Conservation (phyloP, 164 flowering plant species). For the Hamamelis virginiana region DNA sequence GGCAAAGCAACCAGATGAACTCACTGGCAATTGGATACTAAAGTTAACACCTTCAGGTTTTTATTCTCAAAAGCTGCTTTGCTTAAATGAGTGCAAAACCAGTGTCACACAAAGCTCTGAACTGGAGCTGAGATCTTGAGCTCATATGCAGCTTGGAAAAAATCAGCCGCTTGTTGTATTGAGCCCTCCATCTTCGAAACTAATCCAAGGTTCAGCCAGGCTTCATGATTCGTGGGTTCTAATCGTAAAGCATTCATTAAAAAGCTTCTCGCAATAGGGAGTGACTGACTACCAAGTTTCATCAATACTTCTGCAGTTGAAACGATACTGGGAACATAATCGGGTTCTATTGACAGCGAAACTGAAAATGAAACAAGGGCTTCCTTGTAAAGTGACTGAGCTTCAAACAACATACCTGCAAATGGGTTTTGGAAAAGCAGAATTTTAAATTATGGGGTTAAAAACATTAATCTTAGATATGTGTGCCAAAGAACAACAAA, state of each 20-base stretch:
- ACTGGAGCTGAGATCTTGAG: slow-evolving; percentile 75
- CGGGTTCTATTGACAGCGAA: slow-evolving; percentile 78
- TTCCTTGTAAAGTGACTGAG: slow-evolving; percentile 60
- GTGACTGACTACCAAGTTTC: slow-evolving; percentile 43
- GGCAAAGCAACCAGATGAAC: too few relatives aligned
- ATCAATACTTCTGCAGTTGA: slow-evolving; percentile 71
- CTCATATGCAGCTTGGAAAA: slow-evolving; percentile 90
- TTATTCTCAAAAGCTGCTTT: too few relatives aligned
- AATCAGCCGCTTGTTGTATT: slow-evolving; percentile 78
- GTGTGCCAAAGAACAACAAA: background rate
- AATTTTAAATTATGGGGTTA: background rate
- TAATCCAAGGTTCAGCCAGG: slow-evolving; percentile 84
- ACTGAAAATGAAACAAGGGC: slow-evolving; percentile 77
- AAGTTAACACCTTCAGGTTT: too few relatives aligned
- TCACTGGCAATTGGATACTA: too few relatives aligned
- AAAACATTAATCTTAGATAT: background rate
- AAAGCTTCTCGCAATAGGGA: slow-evolving; percentile 76
- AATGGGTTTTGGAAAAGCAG: background rate
- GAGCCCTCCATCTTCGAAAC: slow-evolving; percentile 81
- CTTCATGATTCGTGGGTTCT: slow-evolving; percentile 84
- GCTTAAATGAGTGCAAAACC: background rate
- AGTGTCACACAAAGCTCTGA: slow-evolving; percentile 19
- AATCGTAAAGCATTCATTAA: slow-evolving; percentile 76
- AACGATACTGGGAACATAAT: slow-evolving; percentile 76
- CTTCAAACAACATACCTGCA: slow-evolving; percentile 64